Percentiles rank a stretch among this genome's conserved stretches.
Conservation (phyloP, 2,329 filamentous ascomycete genomes). For the Diplodia corticola region DNA sequence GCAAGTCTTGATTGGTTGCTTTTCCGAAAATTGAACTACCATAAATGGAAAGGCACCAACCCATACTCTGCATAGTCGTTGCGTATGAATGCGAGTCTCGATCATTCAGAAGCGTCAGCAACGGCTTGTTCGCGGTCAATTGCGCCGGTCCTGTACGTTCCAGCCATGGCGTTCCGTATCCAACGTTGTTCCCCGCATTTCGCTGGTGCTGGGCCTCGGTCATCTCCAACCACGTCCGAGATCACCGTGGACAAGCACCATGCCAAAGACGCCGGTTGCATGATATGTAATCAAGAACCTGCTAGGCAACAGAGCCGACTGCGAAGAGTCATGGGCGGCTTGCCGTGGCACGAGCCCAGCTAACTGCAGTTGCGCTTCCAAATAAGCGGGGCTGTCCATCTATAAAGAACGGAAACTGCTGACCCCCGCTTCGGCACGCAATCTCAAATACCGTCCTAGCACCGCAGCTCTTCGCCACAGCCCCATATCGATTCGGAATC, state of each 20-base stretch:
- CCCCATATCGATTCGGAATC: constrained; percentile 5
- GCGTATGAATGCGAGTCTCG: neutral
- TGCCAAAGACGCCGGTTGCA: neutral
- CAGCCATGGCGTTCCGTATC: neutral
- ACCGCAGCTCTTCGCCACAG: neutral
- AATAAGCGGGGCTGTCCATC: neutral
- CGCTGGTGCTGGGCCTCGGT: neutral
- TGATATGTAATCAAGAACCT: neutral
- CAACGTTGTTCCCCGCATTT: constrained; percentile 14
- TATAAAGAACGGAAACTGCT: neutral
- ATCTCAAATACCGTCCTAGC: neutral
- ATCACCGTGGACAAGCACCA: neutral
- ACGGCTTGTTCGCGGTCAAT: neutral
- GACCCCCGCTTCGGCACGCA: neutral
- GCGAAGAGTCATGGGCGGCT: neutral
- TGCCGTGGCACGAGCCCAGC: neutral
- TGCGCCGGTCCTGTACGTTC: neutral
- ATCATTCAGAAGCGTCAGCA: neutral
- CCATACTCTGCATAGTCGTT: neutral
- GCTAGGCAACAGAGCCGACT: neutral
- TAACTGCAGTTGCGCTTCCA: neutral
- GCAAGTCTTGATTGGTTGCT: constrained; percentile 1
- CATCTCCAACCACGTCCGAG: constrained; percentile 5
- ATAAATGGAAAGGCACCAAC: neutral
- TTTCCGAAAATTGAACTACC: neutral